Evolutionary conservation across 768 basidiomycete species (phyloP).

Genomic region (Suillus decipiens): DNA sequence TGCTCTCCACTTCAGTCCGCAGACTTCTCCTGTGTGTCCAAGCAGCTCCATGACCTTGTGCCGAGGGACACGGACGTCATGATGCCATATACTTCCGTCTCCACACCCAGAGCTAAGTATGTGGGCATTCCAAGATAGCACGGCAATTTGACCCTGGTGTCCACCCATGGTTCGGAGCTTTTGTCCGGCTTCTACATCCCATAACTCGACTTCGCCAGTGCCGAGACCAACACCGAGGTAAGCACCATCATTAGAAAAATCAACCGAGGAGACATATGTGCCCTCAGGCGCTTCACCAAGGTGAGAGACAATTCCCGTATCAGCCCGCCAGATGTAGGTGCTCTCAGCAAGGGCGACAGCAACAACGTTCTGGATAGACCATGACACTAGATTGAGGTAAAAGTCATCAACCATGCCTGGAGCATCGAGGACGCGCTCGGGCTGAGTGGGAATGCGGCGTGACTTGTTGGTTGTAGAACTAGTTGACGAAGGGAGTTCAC

Average conservation of each 20-base stretch:
- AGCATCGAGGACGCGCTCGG: slow-evolving; percentile 94
- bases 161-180: slow-evolving; percentile 91
- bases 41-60: slow-evolving; percentile 91
- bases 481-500: slow-evolving; percentile 62
- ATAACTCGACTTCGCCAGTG: slow-evolving; percentile 88
- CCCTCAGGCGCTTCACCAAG: slow-evolving; percentile 76
- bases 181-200: slow-evolving; percentile 81
- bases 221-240: slow-evolving; percentile 84
- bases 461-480: slow-evolving; percentile 67
- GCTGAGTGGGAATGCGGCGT: slow-evolving; percentile 81
- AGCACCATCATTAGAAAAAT: slow-evolving; percentile 77
- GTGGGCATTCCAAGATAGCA: slow-evolving; percentile 86
- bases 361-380: slow-evolving; percentile 85
- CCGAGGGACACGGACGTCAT: slow-evolving; percentile 85
- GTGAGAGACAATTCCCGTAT: slow-evolving; percentile 80
- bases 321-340: slow-evolving; percentile 94
- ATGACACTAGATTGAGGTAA: slow-evolving; percentile 91
- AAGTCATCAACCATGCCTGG: slow-evolving; percentile 95
- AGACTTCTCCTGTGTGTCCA: slow-evolving; percentile 92
- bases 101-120: slow-evolving; percentile 86
- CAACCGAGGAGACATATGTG: slow-evolving; percentile 72
- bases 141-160: slow-evolving; percentile 81
- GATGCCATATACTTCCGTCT: slow-evolving; percentile 95
- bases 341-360: slow-evolving; percentile 86
- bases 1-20: slow-evolving; percentile 84